phyloP scores from a whole-genome alignment of 176 grass and related monocot genomes.

The Paspalum vaginatum region DNA sequence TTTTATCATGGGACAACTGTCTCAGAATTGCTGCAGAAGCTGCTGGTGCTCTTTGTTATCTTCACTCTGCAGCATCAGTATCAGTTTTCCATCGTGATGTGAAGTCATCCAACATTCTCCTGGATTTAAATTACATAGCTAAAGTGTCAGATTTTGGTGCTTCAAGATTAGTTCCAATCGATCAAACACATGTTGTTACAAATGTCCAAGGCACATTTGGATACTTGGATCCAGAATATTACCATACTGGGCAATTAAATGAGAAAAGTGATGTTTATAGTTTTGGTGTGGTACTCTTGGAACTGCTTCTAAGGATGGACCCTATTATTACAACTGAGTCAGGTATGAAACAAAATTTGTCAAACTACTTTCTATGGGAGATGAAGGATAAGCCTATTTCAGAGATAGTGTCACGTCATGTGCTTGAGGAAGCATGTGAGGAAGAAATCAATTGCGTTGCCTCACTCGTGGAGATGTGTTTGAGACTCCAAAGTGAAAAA shows the following conservation, averaged over 20 bases:
- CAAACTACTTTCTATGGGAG: background rate
- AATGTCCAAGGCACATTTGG: too few species aligned
- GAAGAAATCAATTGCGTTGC: conserved; percentile 2
- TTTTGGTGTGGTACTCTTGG: background rate
- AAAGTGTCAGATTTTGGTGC: too few species aligned
- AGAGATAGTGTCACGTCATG: background rate
- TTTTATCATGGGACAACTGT: background rate
- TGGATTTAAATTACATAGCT: background rate
- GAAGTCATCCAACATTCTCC: background rate
- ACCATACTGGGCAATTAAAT: background rate
- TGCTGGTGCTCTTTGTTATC: too few species aligned
- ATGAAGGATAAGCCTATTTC: background rate
- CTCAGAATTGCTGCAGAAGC: background rate
- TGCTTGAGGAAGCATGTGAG: background rate
- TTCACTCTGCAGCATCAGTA: too few species aligned
- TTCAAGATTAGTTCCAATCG: too few species aligned
- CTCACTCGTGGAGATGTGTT: background rate
- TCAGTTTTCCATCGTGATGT: background rate
- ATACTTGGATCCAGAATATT: too few species aligned
- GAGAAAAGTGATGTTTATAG: conserved; percentile 3
- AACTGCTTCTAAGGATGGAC: background rate
- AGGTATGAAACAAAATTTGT: background rate
- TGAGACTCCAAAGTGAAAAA: background rate
- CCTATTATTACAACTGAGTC: background rate
- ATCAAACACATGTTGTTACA: too few species aligned